Evolutionary conservation across 2,329 filamentous ascomycete species (phyloP).

Genomic region (Ophiocordyceps australis): DNA sequence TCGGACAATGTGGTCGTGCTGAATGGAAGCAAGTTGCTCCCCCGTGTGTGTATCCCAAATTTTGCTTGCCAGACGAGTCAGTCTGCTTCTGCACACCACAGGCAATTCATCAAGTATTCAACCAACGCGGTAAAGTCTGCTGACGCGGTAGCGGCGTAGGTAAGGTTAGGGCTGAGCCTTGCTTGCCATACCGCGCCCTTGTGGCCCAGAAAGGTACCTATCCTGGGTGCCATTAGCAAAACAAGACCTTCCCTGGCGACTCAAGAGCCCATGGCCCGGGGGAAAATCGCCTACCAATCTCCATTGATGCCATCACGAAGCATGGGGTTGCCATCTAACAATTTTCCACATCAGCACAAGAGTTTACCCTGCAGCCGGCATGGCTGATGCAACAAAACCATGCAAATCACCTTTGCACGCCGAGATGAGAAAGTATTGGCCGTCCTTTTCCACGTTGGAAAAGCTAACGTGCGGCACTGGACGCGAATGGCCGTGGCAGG

Average conservation of each 20-base stretch:
- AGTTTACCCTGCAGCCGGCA: no score
- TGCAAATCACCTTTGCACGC: constrained; percentile 87
- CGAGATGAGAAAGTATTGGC: constrained; percentile 81
- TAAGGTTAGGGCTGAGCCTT: constrained; percentile 72
- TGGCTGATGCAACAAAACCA: no score
- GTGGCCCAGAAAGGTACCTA: constrained; percentile 94
- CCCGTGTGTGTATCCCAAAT: constrained; percentile 96
- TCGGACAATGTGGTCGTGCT: constrained; percentile 90
- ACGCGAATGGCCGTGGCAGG: constrained; percentile 85
- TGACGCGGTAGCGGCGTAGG: constrained; percentile 78
- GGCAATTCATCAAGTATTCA: no score
- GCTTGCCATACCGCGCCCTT: constrained; percentile 98
- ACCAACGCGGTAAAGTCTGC: constrained; percentile 87
- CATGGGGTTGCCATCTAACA: constrained; percentile 92
- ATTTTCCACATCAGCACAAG: no score
- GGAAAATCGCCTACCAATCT: no score
- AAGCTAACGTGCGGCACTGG: constrained; percentile 86
- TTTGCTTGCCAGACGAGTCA: constrained; percentile 46
- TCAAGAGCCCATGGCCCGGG: no score
- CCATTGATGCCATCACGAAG: constrained; percentile 90
- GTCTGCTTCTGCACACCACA: no score
- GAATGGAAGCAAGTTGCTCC: constrained; percentile 69
- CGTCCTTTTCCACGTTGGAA: constrained; percentile 65
- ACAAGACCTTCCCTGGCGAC: no score
- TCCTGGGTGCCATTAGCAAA: constrained; percentile 41